These are phyloP conservation scores for Trifolium repens DNA, from an alignment of 306 rosid species.

Conservation along the genomic window DNA sequence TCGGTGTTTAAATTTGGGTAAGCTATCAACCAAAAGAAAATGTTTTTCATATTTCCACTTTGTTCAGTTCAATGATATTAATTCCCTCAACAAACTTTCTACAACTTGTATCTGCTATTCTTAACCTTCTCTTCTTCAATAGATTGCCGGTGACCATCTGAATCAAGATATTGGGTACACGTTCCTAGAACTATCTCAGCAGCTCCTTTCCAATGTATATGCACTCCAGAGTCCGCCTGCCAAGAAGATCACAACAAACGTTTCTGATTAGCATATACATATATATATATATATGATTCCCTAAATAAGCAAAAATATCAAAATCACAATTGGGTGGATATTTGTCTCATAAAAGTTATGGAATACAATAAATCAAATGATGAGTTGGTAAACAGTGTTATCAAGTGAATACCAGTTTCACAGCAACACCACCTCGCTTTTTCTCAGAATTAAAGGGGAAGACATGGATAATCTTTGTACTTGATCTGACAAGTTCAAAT, in stretches of 20 bases:
- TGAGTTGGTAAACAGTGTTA: constrained; percentile 32
- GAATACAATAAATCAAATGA: constrained; percentile 25
- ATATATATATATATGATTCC: too few species aligned
- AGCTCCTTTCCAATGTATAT: constrained; percentile 98
- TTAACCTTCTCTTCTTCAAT: constrained; percentile 76
- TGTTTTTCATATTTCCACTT: constrained; percentile 25
- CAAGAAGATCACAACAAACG: constrained; percentile 36
- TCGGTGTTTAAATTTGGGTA: constrained; percentile 2
- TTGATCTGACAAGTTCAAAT: constrained; percentile 69
- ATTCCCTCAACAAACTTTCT: constrained; percentile 36
- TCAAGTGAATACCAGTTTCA: constrained; percentile 65
- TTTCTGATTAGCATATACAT: constrained; percentile 32
- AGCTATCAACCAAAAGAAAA: constrained; percentile 34
- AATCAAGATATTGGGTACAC: constrained; percentile 74
- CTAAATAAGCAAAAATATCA: too few species aligned
- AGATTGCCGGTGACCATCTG: constrained; percentile 63
- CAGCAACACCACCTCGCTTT: constrained; percentile 92
- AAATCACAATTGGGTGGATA: too few species aligned
- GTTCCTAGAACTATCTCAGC: constrained; percentile 87
- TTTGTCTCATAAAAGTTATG: constrained; percentile 2
- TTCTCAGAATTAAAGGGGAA: constrained; percentile 98
- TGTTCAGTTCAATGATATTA: constrained; percentile 32
- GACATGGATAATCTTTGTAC: constrained; percentile 72
- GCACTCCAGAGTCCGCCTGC: constrained; percentile 70
- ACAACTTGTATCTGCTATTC: constrained; percentile 32